Percentiles rank a stretch among this genome's conserved stretches.
phyloP scores from a whole-genome alignment of 805 yeast genomes.

The Teunomyces stri region DNA sequence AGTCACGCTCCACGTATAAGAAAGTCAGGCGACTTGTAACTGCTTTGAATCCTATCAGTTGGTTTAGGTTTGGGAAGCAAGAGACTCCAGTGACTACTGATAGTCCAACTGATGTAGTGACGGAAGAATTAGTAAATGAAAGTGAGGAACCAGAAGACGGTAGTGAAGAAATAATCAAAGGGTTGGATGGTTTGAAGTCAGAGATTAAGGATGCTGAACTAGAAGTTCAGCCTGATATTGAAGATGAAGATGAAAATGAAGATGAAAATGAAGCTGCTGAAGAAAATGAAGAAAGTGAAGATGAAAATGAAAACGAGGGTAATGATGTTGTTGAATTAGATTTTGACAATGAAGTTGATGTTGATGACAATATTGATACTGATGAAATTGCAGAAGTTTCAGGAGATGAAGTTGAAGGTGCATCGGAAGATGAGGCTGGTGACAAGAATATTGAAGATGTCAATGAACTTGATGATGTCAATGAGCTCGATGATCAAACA shows the following conservation, averaged over 20 bases:
- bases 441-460: background rate
- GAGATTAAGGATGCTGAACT: background rate
- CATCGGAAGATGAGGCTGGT: background rate
- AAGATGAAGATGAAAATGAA: background rate
- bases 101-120: background rate
- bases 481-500: background rate
- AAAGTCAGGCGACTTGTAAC: background rate
- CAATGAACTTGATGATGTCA: background rate
- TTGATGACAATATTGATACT: background rate
- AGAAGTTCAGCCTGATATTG: background rate
- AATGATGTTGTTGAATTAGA: background rate
- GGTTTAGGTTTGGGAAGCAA: background rate
- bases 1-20: background rate
- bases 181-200: background rate
- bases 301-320: too few species aligned
- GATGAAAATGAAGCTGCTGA: background rate
- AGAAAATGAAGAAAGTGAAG: too few species aligned
- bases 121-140: background rate
- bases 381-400: constrained; percentile 5
- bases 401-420: constrained; percentile 2
- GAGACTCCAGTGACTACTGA: background rate
- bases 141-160: background rate
- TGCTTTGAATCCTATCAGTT: background rate
- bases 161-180: background rate
- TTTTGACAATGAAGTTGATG: background rate